These are phyloP conservation scores for Ophiognomonia clavigignenti-juglandacearum DNA, from an alignment of 2,329 filamentous ascomycete species.

Conservation along the genomic window DNA sequence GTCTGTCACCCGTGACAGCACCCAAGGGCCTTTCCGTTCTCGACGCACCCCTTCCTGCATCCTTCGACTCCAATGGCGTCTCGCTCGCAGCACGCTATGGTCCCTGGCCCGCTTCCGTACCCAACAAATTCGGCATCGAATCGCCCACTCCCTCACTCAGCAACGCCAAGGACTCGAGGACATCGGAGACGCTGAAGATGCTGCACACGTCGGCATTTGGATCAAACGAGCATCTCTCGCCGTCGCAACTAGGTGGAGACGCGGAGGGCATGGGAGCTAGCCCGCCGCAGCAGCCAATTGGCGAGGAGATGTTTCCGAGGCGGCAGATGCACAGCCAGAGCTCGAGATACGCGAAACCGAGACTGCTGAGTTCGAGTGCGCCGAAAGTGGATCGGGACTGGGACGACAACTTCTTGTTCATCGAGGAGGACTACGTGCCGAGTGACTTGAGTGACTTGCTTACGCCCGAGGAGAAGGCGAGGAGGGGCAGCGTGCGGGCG, in stretches of 20 bases:
- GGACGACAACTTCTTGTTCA: conserved; percentile 66
- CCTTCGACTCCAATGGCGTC: conserved; percentile 93
- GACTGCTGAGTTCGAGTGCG: conserved; percentile 64
- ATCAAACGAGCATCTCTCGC: conserved; percentile 50
- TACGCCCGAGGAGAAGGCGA: conserved; percentile 63
- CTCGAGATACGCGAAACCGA: conserved; percentile 57
- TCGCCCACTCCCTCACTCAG: conserved; percentile 73
- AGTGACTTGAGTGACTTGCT: conserved; percentile 61
- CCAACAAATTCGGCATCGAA: conserved; percentile 85
- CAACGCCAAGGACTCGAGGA: conserved; percentile 54
- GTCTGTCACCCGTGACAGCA: conserved; percentile 68
- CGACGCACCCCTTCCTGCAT: conserved; percentile 87
- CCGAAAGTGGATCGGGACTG: conserved; percentile 60
- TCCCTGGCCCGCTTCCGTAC: conserved; percentile 87
- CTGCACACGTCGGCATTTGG: conserved; percentile 66
- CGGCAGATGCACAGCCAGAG: conserved; percentile 64
- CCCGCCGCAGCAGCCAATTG: conserved; percentile 45
- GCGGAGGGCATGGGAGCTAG: conserved; percentile 38
- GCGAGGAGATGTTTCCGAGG: conserved; percentile 63
- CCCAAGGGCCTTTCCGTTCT: conserved; percentile 77
- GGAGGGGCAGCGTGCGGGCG: conserved; percentile 54
- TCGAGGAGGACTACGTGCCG: conserved; percentile 83
- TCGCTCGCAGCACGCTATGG: conserved; percentile 87
- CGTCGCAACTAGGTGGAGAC: conserved; percentile 24
- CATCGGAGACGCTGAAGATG: conserved; percentile 59